Conservation (phyloP, 148 eudicot genomes). For the Rhododendron mucronatum region DNA sequence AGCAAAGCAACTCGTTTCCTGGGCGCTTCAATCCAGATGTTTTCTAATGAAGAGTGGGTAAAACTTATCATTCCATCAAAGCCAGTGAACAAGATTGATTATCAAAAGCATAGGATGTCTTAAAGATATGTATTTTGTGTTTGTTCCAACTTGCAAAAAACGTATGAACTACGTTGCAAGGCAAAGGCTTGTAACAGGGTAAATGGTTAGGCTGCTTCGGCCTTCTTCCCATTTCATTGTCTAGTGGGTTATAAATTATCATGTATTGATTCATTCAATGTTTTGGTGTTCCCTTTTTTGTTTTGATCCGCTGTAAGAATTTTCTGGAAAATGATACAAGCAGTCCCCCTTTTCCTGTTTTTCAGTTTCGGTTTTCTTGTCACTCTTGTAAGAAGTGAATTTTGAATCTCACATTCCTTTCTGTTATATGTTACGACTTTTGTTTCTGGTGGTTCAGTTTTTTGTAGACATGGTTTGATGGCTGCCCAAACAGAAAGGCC, state of each 20-base stretch:
- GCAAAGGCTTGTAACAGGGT: not conserved
- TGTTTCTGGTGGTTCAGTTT: not conserved
- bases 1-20: constrained; percentile 52
- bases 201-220: not conserved
- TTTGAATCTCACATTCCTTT: not conserved
- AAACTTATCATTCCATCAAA: not conserved
- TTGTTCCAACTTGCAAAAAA: not conserved
- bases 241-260: not conserved
- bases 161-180: not conserved
- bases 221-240: not conserved
- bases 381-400: not conserved
- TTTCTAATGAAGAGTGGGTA: constrained; percentile 29
- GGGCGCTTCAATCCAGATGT: constrained; percentile 64
- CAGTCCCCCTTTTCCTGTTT: not conserved
- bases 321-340: not conserved
- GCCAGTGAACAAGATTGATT: constrained; percentile 6
- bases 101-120: not conserved
- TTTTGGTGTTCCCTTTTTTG: not conserved
- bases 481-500: not conserved
- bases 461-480: not conserved
- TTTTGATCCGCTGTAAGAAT: not conserved
- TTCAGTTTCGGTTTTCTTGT: not conserved
- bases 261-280: constrained; percentile 4
- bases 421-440: not conserved
- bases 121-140: not conserved